Base-by-base conservation (phyloP, 2,329 filamentous ascomycete genomes). In the Emmonsiellopsis sp. region DNA sequence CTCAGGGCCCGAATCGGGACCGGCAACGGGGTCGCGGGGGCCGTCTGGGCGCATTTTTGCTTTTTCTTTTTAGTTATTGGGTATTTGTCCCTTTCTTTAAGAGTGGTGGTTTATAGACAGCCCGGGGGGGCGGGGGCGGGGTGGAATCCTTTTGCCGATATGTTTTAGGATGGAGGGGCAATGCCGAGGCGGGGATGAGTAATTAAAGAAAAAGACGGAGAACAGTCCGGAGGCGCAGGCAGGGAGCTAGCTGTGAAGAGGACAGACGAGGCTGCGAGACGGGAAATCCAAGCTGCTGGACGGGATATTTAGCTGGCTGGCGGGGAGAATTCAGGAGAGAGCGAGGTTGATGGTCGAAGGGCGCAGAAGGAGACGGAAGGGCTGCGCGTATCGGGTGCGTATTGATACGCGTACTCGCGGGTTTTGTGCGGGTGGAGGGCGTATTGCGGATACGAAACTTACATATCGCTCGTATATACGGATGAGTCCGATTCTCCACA, bases 1-100 rank as follows among this genome's bases (percentile, higher is more conserved):
- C 62, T 83, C 77, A 10, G 92, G 92, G 2, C 89, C 89, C 40
- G 75, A 70, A 43, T 87, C 82, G 7, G 85, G 77, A 53, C 92
- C 92, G 55, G 88, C 82, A 60, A 93, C 80, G 50, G 78, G 75
- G 46, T 87, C 84, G 57, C 88, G 84, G 57, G 78, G 74, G 32
- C 70, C 67, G 57, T 76, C 66, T 59, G 78, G 74, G 52, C 69
- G 68, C 75, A 77, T 77, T 14, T 42, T 56, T 50, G 2, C 10
- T 32, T 27, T 11, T 9, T 44, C 32, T 14, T 14, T 31, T 13
- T 6, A 42, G 1, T 27, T 27, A 27, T 27, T 27, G 13, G 5
- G 5, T 42, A 42, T 17, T 17, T 1, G 39, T 17, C 39, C 39
- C 4, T 42, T 13, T 42, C 11, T 13, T 13, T 6, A 13, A 42